Conservation (phyloP, 208 protist species). For the Dictyostelium gargantuum region DNA sequence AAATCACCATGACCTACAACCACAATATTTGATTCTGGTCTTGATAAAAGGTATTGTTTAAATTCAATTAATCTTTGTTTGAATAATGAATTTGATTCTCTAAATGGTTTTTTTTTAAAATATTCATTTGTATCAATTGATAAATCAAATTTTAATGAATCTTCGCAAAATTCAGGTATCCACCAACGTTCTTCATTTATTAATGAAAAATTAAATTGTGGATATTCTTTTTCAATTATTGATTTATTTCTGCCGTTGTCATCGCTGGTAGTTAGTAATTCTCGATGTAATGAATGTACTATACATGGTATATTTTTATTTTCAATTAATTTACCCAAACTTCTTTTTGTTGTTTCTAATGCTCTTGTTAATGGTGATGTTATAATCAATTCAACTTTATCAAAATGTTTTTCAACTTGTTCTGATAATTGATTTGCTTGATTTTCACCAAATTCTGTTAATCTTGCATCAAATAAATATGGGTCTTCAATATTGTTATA, state of each 20-base stretch:
- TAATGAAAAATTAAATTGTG: not conserved
- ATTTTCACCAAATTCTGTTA: not conserved
- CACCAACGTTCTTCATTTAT: constrained; percentile 27
- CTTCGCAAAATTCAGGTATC: not conserved
- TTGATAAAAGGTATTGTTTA: not conserved
- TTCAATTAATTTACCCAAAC: not conserved
- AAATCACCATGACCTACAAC: constrained; percentile 47
- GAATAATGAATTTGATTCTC: not conserved
- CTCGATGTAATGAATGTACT: not conserved
- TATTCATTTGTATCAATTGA: constrained; percentile 4
- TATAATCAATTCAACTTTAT: not conserved
- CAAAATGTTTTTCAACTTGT: not conserved
- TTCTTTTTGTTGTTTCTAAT: constrained; percentile 16
- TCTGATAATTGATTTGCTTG: constrained; percentile 6
- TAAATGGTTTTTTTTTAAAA: constrained; percentile 6
- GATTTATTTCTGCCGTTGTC: constrained; percentile 32
- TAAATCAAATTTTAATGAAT: not conserved
- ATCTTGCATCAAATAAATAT: constrained; percentile 30
- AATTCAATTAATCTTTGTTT: not conserved
- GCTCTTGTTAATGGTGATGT: constrained; percentile 37
- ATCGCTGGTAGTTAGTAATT: constrained; percentile 10
- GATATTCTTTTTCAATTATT: not conserved
- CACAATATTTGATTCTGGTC: not conserved
- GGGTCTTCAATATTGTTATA: not conserved
- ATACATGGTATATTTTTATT: not conserved